phyloP scores from a whole-genome alignment of 768 basidiomycete species.

The Mycena indigotica region DNA sequence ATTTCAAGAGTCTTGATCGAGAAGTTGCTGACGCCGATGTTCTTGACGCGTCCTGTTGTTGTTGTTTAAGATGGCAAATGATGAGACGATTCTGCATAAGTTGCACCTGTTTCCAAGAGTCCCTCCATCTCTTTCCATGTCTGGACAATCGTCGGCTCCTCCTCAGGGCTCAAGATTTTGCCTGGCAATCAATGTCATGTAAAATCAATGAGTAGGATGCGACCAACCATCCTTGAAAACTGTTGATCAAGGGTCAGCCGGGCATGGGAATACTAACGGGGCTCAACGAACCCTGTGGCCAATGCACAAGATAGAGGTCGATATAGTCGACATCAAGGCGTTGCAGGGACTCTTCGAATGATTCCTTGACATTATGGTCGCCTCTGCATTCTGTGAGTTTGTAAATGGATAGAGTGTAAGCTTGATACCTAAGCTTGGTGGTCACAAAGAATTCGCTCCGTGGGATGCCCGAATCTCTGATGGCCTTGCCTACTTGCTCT shows the following conservation, averaged over 20 bases:
- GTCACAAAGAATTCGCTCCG: slow-evolving; percentile 50
- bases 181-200: neutral
- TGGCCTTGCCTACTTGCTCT: slow-evolving; percentile 45
- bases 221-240: neutral
- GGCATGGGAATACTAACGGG: neutral
- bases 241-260: neutral
- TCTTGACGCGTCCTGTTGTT: slow-evolving; percentile 40
- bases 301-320: slow-evolving; percentile 40
- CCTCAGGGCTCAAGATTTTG: slow-evolving; percentile 20
- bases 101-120: slow-evolving; percentile 29
- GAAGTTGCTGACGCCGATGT: slow-evolving; percentile 59
- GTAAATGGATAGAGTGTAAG: too few species aligned
- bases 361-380: slow-evolving; percentile 37
- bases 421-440: slow-evolving; percentile 44
- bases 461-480: slow-evolving; percentile 48
- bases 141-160: slow-evolving; percentile 32
- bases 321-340: slow-evolving; percentile 43
- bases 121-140: slow-evolving; percentile 36
- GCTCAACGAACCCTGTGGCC: slow-evolving; percentile 25
- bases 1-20: slow-evolving; percentile 43
- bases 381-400: slow-evolving; percentile 19
- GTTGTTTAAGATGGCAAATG: neutral
- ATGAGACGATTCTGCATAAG: neutral
- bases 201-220: neutral
- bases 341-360: slow-evolving; percentile 40